These are phyloP conservation scores for Ophiostoma himal-ulmi DNA, from an alignment of 2,329 filamentous ascomycete genomes.

Conservation along the genomic window DNA sequence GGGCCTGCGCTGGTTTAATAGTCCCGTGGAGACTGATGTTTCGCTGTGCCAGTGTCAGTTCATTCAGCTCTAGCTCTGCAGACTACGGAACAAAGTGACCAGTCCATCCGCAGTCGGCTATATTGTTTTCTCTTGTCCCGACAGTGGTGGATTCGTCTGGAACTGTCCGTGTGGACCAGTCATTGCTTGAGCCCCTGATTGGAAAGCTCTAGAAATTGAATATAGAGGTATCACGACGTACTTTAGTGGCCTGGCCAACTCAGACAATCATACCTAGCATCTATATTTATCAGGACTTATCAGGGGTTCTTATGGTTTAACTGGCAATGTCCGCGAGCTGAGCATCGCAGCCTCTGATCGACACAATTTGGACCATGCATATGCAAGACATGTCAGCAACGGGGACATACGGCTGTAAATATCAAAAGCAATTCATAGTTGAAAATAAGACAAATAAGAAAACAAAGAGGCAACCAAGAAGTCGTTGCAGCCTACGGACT, in stretches of 20 bases:
- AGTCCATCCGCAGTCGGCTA: background rate
- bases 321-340: background rate
- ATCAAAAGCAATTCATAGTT: background rate
- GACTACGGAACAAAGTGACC: background rate
- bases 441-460: background rate
- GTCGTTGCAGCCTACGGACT: background rate
- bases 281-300: background rate
- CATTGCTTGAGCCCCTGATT: background rate
- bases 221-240: background rate
- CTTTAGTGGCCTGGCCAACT: background rate
- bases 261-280: background rate
- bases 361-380: slow-evolving; percentile 1
- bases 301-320: too few species aligned
- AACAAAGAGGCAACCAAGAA: background rate
- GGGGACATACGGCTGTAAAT: background rate
- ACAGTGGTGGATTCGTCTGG: background rate
- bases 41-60: background rate
- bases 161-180: background rate
- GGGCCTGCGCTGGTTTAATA: background rate
- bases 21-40: background rate
- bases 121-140: background rate
- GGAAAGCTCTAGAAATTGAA: too few species aligned
- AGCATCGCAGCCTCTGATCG: background rate
- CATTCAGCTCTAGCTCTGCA: background rate
- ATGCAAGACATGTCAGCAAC: slow-evolving; percentile 4